Evolutionary conservation across 2,329 filamentous ascomycete species (phyloP).

Genomic region (Penicillium brevicompactum): DNA sequence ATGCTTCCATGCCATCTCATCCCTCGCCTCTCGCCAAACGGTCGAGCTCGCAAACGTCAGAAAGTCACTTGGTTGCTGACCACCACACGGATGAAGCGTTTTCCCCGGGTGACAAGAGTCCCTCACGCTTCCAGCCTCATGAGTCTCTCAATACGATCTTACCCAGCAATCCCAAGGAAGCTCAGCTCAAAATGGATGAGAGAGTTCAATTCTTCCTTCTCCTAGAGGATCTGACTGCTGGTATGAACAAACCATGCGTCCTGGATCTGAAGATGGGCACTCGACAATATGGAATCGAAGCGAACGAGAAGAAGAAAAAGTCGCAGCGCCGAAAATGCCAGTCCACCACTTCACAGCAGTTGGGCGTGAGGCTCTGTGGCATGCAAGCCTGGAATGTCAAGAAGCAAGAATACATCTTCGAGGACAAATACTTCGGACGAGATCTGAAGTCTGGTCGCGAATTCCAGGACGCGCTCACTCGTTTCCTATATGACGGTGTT

Average conservation of each 20-base stretch:
- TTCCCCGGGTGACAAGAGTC: slow-evolving; percentile 2
- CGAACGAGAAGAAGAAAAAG: slow-evolving; percentile 84
- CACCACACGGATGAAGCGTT: neutral
- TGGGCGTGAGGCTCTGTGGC: slow-evolving; percentile 91
- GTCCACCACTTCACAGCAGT: slow-evolving; percentile 83
- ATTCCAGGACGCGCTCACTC: slow-evolving; percentile 83
- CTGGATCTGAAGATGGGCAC: slow-evolving; percentile 99
- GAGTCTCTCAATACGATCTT: slow-evolving; percentile 33
- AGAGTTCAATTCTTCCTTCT: slow-evolving; percentile 91
- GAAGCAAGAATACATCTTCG: slow-evolving; percentile 84
- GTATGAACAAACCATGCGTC: slow-evolving; percentile 95
- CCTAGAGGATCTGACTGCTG: slow-evolving; percentile 90
- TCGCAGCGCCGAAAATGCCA: slow-evolving; percentile 93
- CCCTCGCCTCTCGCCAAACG: slow-evolving; percentile 4
- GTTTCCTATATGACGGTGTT: slow-evolving; percentile 88
- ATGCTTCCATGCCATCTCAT: slow-evolving; percentile 24
- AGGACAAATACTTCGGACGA: slow-evolving; percentile 96
- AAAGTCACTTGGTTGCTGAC: slow-evolving; percentile 4
- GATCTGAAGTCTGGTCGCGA: slow-evolving; percentile 83
- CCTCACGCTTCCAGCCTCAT: slow-evolving; percentile 9
- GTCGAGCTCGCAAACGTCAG: slow-evolving; percentile 16
- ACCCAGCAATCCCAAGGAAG: slow-evolving; percentile 76
- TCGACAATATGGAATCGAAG: slow-evolving; percentile 92
- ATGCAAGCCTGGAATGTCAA: slow-evolving; percentile 94
- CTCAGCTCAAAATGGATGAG: slow-evolving; percentile 55